These are phyloP conservation scores for Acidomyces sp. DNA, from an alignment of 495 filamentous ascomycete species.

Conservation along the genomic window DNA sequence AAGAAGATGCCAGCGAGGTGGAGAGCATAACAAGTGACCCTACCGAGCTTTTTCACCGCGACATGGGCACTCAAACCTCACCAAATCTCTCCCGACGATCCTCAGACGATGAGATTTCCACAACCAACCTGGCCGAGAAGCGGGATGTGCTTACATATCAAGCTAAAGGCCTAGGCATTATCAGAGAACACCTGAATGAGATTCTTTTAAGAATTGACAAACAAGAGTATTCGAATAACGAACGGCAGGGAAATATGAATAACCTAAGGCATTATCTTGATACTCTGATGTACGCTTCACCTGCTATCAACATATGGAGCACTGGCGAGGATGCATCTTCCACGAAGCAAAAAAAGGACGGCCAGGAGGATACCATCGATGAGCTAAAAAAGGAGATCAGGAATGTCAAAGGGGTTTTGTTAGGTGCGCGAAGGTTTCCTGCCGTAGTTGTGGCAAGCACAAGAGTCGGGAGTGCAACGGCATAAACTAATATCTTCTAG, in stretches of 20 bases:
- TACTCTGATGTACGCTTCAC: constrained; percentile 33
- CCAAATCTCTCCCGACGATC: constrained; percentile 34
- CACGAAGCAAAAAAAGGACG: constrained; percentile 27
- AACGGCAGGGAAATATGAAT: constrained; percentile 25
- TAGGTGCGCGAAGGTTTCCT: constrained; percentile 58
- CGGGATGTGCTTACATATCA: constrained; percentile 20
- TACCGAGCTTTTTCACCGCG: constrained; percentile 81
- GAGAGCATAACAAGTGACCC: constrained; percentile 50
- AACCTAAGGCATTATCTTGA: constrained; percentile 43
- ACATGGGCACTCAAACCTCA: constrained; percentile 76
- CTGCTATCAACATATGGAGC: constrained; percentile 11
- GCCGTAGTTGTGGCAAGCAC: too few relatives aligned
- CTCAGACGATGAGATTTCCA: constrained; percentile 20
- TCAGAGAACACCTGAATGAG: constrained; percentile 38
- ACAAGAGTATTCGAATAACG: constrained; percentile 7
- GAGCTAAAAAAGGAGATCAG: constrained; percentile 73
- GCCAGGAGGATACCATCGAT: constrained; percentile 60
- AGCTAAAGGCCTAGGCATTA: constrained; percentile 32
- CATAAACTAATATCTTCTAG: too few relatives aligned
- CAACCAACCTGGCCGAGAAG: constrained; percentile 13
- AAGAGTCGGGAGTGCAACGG: too few relatives aligned
- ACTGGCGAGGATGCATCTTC: constrained; percentile 6
- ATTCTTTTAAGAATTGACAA: constrained; percentile 2
- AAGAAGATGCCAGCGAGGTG: constrained; percentile 26
- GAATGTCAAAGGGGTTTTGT: constrained; percentile 80